These are phyloP conservation scores for Eucalyptus microcorys DNA, from an alignment of 345 rosid genomes.

Conservation along the genomic window DNA sequence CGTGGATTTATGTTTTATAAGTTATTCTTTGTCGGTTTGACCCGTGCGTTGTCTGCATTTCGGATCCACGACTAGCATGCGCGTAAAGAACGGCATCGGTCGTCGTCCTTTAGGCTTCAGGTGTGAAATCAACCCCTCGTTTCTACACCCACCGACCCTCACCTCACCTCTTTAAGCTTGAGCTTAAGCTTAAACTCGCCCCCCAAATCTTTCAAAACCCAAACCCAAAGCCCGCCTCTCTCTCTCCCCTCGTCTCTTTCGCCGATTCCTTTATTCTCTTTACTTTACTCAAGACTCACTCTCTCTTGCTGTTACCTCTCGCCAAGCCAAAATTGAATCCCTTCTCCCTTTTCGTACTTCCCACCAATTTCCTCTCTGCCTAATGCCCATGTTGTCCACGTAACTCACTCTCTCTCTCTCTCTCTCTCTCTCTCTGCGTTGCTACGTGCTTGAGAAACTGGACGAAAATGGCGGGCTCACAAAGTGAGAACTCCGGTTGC, in stretches of 20 bases:
- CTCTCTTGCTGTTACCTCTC: background rate
- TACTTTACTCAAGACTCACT: background rate
- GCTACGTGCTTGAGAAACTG: background rate
- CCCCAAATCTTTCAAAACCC: background rate
- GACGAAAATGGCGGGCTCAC: background rate
- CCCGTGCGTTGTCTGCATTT: background rate
- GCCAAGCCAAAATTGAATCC: background rate
- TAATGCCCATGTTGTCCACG: background rate
- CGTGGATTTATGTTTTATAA: background rate
- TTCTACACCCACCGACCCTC: background rate
- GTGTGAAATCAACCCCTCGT: background rate
- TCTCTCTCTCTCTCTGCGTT: background rate
- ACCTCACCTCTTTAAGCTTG: background rate
- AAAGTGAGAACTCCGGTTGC: constrained; percentile 36
- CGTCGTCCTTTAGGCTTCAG: background rate
- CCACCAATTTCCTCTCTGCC: background rate
- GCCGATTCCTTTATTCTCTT: background rate
- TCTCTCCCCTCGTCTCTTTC: background rate
- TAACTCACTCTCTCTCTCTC: background rate
- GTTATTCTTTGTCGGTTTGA: background rate
- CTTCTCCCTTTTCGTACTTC: background rate
- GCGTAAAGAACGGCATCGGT: background rate
- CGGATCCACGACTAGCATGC: background rate
- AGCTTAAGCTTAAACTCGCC: background rate
- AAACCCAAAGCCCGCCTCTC: background rate